Percentiles rank a stretch among this genome's conserved stretches.
phyloP scores from a whole-genome alignment of 2,329 filamentous ascomycete species.

The Geosmithia flava region DNA sequence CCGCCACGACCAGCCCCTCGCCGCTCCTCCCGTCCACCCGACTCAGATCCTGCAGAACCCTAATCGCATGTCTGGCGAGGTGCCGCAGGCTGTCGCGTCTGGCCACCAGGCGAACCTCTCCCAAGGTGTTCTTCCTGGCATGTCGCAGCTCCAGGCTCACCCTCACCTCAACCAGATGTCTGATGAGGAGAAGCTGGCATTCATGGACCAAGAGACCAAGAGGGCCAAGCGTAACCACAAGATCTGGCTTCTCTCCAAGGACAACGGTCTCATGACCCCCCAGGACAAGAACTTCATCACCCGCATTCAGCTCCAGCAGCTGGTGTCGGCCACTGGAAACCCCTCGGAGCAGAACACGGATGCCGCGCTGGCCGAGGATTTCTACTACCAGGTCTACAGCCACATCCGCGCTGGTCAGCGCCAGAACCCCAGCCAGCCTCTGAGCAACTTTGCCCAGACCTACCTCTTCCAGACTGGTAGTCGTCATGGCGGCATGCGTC shows the following conservation, averaged over 20 bases:
- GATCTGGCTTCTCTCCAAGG: slow-evolving; percentile 83
- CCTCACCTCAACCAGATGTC: slow-evolving; percentile 54
- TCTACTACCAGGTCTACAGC: slow-evolving; percentile 96
- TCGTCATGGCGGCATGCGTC: slow-evolving; percentile 60
- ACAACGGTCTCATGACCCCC: slow-evolving; percentile 96
- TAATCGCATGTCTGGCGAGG: slow-evolving; percentile 46
- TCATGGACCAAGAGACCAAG: slow-evolving; percentile 83
- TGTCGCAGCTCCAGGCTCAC: slow-evolving; percentile 20
- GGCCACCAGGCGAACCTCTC: slow-evolving; percentile 29
- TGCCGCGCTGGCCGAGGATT: slow-evolving; percentile 77
- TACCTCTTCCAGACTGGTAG: slow-evolving; percentile 93
- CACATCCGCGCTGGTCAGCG: slow-evolving; percentile 85
- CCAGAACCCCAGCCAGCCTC: slow-evolving; percentile 82
- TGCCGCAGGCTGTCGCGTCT: slow-evolving; percentile 15
- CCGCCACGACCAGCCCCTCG: slow-evolving; percentile 21
- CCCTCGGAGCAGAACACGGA: slow-evolving; percentile 70
- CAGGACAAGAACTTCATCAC: slow-evolving; percentile 99
- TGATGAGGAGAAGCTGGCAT: slow-evolving; percentile 73
- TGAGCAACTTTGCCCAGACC: slow-evolving; percentile 94
- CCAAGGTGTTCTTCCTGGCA: slow-evolving; percentile 34
- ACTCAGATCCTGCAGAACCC: slow-evolving; percentile 73
- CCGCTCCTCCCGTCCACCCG: slow-evolving; percentile 37
- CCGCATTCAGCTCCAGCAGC: slow-evolving; percentile 89
- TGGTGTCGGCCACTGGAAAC: slow-evolving; percentile 85
- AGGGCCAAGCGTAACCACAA: slow-evolving; percentile 97